Conservation (phyloP, 495 filamentous ascomycete species). For the Talaromyces proteolyticus region DNA sequence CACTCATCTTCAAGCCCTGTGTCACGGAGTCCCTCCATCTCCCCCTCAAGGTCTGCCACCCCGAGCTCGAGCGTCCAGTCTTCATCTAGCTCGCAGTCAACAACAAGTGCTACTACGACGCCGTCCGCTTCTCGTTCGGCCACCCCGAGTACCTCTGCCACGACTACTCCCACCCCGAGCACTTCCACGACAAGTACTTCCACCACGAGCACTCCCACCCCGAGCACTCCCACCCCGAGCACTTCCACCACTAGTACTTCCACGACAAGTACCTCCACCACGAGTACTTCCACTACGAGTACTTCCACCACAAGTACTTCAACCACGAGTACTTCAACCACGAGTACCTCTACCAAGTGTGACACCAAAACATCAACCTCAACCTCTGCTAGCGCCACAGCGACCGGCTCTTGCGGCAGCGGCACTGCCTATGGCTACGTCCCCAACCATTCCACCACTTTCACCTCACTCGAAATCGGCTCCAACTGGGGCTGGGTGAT, state of each 20-base stretch:
- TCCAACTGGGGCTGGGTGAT: constrained; percentile 1
- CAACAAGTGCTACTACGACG: not conserved
- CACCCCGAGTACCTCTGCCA: not conserved
- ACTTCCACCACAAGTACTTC: not conserved
- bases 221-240: not conserved
- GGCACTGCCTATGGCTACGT: constrained; percentile 2
- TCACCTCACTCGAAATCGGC: not conserved
- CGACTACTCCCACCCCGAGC: not conserved
- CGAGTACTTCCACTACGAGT: not conserved
- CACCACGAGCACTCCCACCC: not conserved
- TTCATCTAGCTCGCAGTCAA: not conserved
- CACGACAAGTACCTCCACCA: not conserved
- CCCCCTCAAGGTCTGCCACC: not conserved
- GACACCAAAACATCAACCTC: not conserved
- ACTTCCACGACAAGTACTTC: not conserved
- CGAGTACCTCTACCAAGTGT: not conserved
- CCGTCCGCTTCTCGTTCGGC: not conserved
- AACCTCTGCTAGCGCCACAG: not conserved
- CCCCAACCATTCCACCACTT: not conserved
- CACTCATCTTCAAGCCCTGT: no score
- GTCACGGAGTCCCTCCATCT: no score
- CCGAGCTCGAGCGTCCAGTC: not conserved
- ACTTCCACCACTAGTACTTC: not conserved
- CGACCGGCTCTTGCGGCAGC: not conserved
- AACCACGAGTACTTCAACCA: not conserved